Conservation (phyloP, 345 rosid species). For the Populus euphratica region DNA sequence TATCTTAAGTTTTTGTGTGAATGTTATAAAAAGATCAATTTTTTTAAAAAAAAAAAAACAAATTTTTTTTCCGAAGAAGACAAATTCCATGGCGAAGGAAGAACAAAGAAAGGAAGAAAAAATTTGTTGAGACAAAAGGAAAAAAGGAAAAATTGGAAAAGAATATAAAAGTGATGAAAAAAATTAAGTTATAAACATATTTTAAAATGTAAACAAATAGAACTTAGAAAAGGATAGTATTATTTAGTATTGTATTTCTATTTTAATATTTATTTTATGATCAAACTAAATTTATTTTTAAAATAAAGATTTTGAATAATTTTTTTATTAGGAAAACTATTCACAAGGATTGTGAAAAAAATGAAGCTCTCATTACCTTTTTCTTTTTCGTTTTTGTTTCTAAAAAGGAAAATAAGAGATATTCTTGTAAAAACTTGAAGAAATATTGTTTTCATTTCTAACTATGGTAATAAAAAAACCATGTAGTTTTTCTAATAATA, state of each 20-base stretch:
- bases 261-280: not conserved
- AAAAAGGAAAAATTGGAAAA: not conserved
- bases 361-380: not conserved
- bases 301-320: not conserved
- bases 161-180: not conserved
- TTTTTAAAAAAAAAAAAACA: too few relatives aligned
- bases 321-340: not conserved
- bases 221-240: not conserved
- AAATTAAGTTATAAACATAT: not conserved
- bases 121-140: accelerated
- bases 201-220: not conserved
- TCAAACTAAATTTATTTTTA: not conserved
- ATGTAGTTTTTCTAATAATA: too few relatives aligned
- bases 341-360: not conserved
- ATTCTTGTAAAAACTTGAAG: not conserved
- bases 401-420: not conserved
- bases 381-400: accelerated
- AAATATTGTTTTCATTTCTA: too few relatives aligned
- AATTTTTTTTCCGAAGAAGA: too few relatives aligned
- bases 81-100: too few relatives aligned
- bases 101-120: too few relatives aligned
- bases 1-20: too few relatives aligned
- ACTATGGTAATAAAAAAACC: too few relatives aligned
- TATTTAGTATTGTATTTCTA: not conserved
- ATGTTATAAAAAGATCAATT: too few relatives aligned